Evolutionary conservation across 371 early-diverging fungal genomes (phyloP).

Genomic region (Apophysomyces elegans): DNA sequence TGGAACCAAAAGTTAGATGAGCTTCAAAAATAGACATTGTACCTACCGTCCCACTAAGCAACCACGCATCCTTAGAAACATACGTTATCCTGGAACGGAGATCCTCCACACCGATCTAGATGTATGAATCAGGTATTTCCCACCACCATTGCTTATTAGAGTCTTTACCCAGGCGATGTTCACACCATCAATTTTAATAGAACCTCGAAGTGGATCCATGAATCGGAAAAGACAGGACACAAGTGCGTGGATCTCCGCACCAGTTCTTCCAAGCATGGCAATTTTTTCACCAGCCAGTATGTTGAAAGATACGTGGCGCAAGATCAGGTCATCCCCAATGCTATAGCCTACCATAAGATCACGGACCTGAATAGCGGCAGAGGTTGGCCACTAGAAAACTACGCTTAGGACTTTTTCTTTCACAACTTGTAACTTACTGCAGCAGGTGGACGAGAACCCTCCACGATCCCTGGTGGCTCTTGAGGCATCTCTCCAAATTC

Average conservation of each 20-base stretch:
- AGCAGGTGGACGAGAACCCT: constrained; percentile 59
- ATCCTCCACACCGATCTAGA: constrained; percentile 67
- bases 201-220: constrained; percentile 71
- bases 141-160: not conserved
- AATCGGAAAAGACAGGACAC: constrained; percentile 77
- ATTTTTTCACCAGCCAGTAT: constrained; percentile 68
- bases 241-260: constrained; percentile 76
- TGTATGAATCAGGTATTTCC: not conserved
- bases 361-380: constrained; percentile 68
- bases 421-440: constrained; percentile 38
- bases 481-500: constrained; percentile 76
- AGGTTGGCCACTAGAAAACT: constrained; percentile 70
- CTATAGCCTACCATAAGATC: constrained; percentile 61
- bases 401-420: not conserved
- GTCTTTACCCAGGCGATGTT: constrained; percentile 64
- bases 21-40: not conserved
- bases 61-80: constrained; percentile 85
- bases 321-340: constrained; percentile 59
- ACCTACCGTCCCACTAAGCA: constrained; percentile 72
- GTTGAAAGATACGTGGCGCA: constrained; percentile 62
- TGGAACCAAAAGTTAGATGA: not conserved
- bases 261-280: constrained; percentile 77
- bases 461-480: constrained; percentile 69
- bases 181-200: constrained; percentile 76
- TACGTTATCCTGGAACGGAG: constrained; percentile 75